Evolutionary conservation across 2,329 filamentous ascomycete species (phyloP).

Genomic region (Fusarium proliferatum): DNA sequence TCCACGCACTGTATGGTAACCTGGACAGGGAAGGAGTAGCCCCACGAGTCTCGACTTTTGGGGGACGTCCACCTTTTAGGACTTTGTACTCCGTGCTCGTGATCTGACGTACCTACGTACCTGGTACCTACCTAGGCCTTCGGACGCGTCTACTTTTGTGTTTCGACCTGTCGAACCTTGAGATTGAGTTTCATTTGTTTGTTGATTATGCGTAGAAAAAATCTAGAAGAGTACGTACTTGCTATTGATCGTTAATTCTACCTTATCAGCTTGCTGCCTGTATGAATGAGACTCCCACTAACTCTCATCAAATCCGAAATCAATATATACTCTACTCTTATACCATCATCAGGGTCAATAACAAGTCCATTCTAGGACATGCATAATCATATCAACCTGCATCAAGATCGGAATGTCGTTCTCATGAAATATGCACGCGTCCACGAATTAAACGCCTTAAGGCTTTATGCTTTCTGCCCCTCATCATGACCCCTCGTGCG

Average conservation of each 20-base stretch:
- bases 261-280: not conserved
- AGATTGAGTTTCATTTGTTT: not conserved
- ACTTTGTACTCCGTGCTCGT: conserved; percentile 35
- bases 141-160: conserved; percentile 18
- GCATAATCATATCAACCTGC: conserved; percentile 1
- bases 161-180: not conserved
- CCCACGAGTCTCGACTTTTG: conserved; percentile 29
- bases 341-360: not conserved
- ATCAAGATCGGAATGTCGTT: conserved; percentile 1
- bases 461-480: conserved; percentile 13
- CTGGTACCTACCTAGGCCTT: not conserved
- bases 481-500: conserved; percentile 19
- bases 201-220: not conserved
- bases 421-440: conserved; percentile 2
- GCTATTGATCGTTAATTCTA: not conserved
- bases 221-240: not conserved
- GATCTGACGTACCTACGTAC: conserved; percentile 17
- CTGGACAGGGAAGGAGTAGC: conserved; percentile 29
- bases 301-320: too few relatives aligned
- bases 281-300: not conserved
- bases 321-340: not conserved
- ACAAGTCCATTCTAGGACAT: conserved; percentile 1
- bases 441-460: conserved; percentile 1
- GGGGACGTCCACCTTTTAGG: conserved; percentile 10
- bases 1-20: conserved; percentile 31